phyloP scores from a whole-genome alignment of 2,329 filamentous ascomycete genomes.

The Herpotrichia juniperi region DNA sequence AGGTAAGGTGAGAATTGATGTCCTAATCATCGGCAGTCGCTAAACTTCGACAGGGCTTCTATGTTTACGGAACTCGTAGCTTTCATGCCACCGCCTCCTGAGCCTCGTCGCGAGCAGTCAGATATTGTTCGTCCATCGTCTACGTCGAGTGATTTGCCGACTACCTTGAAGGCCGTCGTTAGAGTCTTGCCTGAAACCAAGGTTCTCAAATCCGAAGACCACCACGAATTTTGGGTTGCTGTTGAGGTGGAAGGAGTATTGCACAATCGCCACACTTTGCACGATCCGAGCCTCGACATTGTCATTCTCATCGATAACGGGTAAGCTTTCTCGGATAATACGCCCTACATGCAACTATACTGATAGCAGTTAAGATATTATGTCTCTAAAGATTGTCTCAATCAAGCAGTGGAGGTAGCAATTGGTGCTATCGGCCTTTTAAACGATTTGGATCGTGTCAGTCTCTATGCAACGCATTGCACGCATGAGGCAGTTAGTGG shows the following conservation, averaged over 20 bases:
- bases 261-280: conserved; percentile 25
- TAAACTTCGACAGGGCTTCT: not conserved
- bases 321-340: conserved; percentile 30
- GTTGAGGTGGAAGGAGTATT: conserved; percentile 38
- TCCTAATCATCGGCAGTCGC: not conserved
- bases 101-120: not conserved
- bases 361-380: conserved; percentile 29
- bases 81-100: not conserved
- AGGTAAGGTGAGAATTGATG: not conserved
- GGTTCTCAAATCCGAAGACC: conserved; percentile 18
- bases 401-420: conserved; percentile 23
- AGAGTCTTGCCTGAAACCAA: conserved; percentile 27
- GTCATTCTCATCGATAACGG: conserved; percentile 47
- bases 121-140: not conserved
- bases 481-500: conserved; percentile 32
- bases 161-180: conserved; percentile 27
- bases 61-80: not conserved
- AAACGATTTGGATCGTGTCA: conserved; percentile 28
- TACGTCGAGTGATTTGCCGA: conserved; percentile 12
- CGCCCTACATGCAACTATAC: not conserved
- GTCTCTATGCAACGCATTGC: conserved; percentile 39
- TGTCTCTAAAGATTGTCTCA: conserved; percentile 31
- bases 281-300: conserved; percentile 34
- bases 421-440: conserved; percentile 26
- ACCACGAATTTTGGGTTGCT: conserved; percentile 35